Conservation (phyloP, 352 stramenopile genomes). For the Saprolegnia parasitica region DNA sequence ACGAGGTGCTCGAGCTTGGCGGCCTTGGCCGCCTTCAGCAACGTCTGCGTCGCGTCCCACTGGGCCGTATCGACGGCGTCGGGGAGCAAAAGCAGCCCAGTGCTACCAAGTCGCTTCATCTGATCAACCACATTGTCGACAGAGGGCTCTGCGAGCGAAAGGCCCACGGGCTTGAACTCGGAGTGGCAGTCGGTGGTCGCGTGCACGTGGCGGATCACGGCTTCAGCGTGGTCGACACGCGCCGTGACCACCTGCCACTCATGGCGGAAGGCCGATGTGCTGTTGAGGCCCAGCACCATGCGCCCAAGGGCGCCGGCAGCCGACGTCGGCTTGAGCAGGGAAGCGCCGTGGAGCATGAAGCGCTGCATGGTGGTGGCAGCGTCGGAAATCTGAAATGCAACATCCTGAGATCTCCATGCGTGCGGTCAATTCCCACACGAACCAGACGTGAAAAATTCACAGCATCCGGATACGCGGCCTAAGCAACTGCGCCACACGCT, state of each 20-base stretch:
- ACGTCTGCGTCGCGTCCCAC: conserved; percentile 25
- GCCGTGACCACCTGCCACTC: conserved; percentile 14
- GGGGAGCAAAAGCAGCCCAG: conserved; percentile 15
- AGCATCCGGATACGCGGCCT: too few relatives aligned
- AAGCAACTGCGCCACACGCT: too few relatives aligned
- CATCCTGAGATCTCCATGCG: too few relatives aligned
- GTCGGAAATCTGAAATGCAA: background rate
- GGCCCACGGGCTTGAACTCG: background rate
- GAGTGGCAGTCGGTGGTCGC: background rate
- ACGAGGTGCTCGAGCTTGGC: conserved; percentile 33
- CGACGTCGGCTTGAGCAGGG: conserved; percentile 11
- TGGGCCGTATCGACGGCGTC: conserved; percentile 12
- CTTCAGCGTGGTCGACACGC: conserved; percentile 13
- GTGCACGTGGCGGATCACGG: background rate
- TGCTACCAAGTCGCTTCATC: background rate
- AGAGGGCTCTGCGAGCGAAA: background rate
- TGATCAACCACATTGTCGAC: conserved; percentile 6
- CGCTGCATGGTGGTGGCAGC: background rate
- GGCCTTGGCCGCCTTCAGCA: conserved; percentile 31
- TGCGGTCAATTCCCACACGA: too few relatives aligned
- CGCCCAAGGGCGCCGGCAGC: conserved; percentile 10
- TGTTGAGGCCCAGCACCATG: conserved; percentile 19
- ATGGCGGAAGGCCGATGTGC: background rate
- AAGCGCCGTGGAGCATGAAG: conserved; percentile 13
- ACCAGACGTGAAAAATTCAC: too few relatives aligned